Evolutionary conservation across 2,329 filamentous ascomycete genomes (phyloP).

Genomic region (Penicillium sp.): DNA sequence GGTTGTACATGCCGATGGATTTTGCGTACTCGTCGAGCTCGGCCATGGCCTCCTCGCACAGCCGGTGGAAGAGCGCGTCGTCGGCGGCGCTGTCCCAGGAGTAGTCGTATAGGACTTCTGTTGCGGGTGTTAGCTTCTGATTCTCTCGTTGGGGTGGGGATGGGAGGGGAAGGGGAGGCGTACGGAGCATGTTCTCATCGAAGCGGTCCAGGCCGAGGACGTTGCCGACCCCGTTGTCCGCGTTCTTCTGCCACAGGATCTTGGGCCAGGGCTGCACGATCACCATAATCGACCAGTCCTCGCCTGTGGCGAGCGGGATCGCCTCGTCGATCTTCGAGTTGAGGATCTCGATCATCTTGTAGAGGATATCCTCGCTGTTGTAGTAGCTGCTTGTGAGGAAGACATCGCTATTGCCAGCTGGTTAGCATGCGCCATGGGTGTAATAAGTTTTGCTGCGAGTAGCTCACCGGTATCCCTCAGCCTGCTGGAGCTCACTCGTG

Average conservation of each 20-base stretch:
- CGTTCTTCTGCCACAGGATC: conserved; percentile 39
- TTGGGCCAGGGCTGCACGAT: conserved; percentile 50
- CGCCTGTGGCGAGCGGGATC: conserved; percentile 18
- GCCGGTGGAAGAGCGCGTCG: conserved; percentile 34
- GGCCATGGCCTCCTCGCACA: conserved; percentile 33
- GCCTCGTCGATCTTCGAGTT: conserved; percentile 25
- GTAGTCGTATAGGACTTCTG: conserved; percentile 29
- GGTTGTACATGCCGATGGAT: conserved; percentile 34
- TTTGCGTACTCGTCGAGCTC: conserved; percentile 36
- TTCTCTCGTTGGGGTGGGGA: too few species aligned
- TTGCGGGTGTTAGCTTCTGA: conserved; percentile 10
- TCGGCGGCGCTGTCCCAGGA: conserved; percentile 41
- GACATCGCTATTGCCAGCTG: conserved; percentile 15
- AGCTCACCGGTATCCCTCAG: conserved; percentile 23
- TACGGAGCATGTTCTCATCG: conserved; percentile 31
- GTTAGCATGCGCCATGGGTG: too few species aligned
- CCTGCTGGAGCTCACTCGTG: conserved; percentile 27
- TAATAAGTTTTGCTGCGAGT: neutral
- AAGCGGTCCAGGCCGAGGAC: conserved; percentile 41
- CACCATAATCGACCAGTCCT: conserved; percentile 29
- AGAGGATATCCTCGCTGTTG: conserved; percentile 25
- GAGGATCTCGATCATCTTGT: conserved; percentile 26
- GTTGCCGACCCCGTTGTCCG: conserved; percentile 41
- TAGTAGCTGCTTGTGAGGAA: conserved; percentile 29
- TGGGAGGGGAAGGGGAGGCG: neutral